These are phyloP conservation scores for Termitomyces sp. DNA, from an alignment of 1,284 basidiomycete species.

Conservation along the genomic window DNA sequence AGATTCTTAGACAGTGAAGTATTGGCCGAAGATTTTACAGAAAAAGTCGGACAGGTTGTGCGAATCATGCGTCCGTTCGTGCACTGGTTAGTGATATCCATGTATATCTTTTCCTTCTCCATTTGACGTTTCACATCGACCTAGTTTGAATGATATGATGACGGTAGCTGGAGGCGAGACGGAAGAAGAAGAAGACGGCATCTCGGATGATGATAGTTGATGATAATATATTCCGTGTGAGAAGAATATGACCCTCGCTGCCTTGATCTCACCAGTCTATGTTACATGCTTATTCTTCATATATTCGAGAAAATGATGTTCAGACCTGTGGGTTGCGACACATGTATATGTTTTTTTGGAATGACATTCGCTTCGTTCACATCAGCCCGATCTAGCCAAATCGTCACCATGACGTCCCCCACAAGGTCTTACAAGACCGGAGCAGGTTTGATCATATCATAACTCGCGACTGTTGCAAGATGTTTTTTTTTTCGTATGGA, in stretches of 20 bases:
- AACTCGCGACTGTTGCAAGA: no score
- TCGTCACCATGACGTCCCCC: no score
- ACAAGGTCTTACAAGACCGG: no score
- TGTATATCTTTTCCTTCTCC: not conserved
- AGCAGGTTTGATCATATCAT: no score
- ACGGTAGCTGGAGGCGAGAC: constrained; percentile 24
- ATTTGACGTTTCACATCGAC: not conserved
- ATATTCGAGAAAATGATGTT: no score
- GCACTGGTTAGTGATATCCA: constrained; percentile 57
- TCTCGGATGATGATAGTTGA: not conserved
- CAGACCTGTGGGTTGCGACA: no score
- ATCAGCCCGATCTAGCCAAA: no score
- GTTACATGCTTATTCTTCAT: no score
- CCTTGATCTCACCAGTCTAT: not conserved
- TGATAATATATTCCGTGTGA: not conserved
- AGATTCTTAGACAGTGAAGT: constrained; percentile 81
- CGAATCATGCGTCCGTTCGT: constrained; percentile 71
- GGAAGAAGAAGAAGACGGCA: not conserved
- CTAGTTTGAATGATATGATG: constrained; percentile 61
- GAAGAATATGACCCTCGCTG: not conserved
- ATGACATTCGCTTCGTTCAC: no score
- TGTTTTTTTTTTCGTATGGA: no score
- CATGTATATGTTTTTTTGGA: no score
- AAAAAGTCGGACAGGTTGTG: constrained; percentile 53
- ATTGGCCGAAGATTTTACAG: constrained; percentile 59